Evolutionary conservation across 75 land plant genomes (phyloP), one percentile per base, ranked within the genome.

Genomic region (Chamaecyparis obtusa): DNA sequence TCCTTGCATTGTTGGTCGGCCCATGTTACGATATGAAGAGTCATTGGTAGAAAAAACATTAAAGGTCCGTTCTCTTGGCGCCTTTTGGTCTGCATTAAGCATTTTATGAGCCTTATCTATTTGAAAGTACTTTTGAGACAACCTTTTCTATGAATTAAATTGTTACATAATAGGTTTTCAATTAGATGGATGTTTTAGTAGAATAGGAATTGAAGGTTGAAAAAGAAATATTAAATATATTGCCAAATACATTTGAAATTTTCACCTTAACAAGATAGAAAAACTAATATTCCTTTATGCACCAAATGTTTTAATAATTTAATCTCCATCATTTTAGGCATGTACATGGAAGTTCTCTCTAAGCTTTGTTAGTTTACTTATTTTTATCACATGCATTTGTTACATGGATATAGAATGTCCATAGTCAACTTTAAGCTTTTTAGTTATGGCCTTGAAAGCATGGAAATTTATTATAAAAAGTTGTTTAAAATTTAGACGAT

Each of bases 1-100:
- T 86, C 99, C 99, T 60, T 98, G 99, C 81, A 94, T 95, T 83
- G 96, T 98, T 27, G 99, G 99, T 10, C 86, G 97, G 72, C 99
- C 99, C 21, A 92, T 95, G 96, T 89, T 97, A 41, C 93, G 97
- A 0, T 98, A 97, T 82, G 99, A 97, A 86, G 99, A 97, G 87
- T 90, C 97, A 33, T 90, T 97, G 43, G 88, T 89, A 76, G 97
- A 98, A 64, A 96, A 97, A 77, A 93, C 96, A 86, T 49, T 98
- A 15, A 95, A 90, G 96, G 99, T 92, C 60, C 36, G 57, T 69
- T 76, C 16, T 71, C 36, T 48, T 39, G 21, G 55, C 69, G 55
- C 54, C 17, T 84, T 55, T 30, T 39, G 69, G 19, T 16, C 85
- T 30, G n/a, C 69, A 64, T 7, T 21, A 19, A 41, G 17, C 2